A percentile compares a stretch with the other conserved stretches of the same genome.
phyloP scores from a whole-genome alignment of 2,329 filamentous ascomycete genomes.

The Penicillium brasilianum region DNA sequence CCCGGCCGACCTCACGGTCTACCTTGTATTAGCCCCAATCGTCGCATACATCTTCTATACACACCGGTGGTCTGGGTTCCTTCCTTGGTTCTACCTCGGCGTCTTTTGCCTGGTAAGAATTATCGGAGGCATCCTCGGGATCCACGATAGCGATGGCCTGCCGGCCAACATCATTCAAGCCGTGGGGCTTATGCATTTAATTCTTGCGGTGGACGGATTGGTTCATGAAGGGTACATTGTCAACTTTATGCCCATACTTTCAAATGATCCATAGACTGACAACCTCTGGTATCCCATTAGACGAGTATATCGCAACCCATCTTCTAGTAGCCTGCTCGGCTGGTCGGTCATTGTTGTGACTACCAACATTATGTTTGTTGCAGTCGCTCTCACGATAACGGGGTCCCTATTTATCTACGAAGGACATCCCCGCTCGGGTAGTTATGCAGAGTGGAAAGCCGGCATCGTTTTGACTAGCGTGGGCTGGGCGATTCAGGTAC shows the following conservation, averaged over 20 bases:
- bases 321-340: not conserved
- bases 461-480: not conserved
- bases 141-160: not conserved
- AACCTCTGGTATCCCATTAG: not conserved
- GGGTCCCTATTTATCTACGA: not conserved
- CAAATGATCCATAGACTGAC: not conserved
- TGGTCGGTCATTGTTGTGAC: not conserved
- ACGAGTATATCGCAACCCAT: not conserved
- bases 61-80: not conserved
- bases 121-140: constrained; percentile 11
- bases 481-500: not conserved
- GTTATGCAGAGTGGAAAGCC: not conserved
- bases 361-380: not conserved
- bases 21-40: not conserved
- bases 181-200: constrained; percentile 10
- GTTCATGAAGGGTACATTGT: constrained; percentile 13
- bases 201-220: constrained; percentile 11
- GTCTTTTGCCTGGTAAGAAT: constrained; percentile 15
- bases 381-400: not conserved
- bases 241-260: not conserved
- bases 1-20: not conserved
- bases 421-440: not conserved
- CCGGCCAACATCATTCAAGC: constrained; percentile 14
- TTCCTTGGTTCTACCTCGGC: constrained; percentile 11
- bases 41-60: not conserved